Base-by-base conservation (phyloP, 441 rosid genomes). In the Populus hybrid region DNA sequence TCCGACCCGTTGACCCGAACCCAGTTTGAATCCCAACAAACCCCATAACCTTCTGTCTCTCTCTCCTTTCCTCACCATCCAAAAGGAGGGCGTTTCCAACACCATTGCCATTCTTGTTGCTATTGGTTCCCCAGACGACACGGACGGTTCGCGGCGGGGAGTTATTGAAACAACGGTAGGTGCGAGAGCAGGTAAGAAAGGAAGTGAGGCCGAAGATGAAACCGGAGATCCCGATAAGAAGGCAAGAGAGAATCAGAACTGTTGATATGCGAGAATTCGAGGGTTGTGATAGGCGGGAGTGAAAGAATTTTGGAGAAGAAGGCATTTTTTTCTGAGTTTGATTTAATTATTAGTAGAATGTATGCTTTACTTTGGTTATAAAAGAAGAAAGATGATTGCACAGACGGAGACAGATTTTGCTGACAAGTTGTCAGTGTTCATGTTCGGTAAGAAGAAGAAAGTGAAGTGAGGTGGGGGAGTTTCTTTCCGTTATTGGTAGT, bases 11-110 rank as follows among this genome's bases (percentile, higher is more conserved):
- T 1, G 98, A 91, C 23, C 80, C 84, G 79, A 94, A 94, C 54
- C 97, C 98, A 32, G 99, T 94, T 78, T 92, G 95, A 65, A 95
- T 91, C 42, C 98, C 99, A 16, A 94, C 97, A 76, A 95, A 91
- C 5, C 91, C 97, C 95, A 92, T 89, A 30, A 92, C 98, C 82
- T 90, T 88, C 28, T 81, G 95, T 78, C 96, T 90, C 78, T 85
- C 85, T 28, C 71, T 72, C 23, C 42, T 81, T 32, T 78, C 67
- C 28, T 35, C 82, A 20, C 66, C 79, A 18, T 38, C 65, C 16
- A 35, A 57, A 71, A 40, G 40, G 40, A 57, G 24, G 26, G 42
- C 40, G 14, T 64, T 65, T 12, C n/a, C 54, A 8, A 3, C 72
- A 35, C 65, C 79, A 10, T 79, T 83, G 8, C 69, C 81, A 74